phyloP scores from a whole-genome alignment of 192 early-diverging fungal species.

The Rhizophagus prolifer region DNA sequence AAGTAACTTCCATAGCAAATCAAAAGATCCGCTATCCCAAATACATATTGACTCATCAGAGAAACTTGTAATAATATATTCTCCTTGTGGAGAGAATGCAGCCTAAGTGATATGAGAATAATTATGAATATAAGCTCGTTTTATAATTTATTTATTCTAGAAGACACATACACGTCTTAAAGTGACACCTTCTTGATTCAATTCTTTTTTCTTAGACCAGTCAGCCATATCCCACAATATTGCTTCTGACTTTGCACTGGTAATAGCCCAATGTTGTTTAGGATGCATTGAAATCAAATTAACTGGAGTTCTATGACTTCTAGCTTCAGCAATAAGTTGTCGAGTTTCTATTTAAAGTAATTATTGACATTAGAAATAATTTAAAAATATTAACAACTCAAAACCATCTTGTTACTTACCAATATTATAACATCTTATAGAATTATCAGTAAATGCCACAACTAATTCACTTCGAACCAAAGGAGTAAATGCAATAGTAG shows the following conservation, averaged over 20 bases:
- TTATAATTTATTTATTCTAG: too few species aligned
- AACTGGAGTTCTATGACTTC: conserved; percentile 20
- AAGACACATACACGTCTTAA: conserved; percentile 19
- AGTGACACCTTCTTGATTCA: neutral
- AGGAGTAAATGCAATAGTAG: conserved; percentile 17
- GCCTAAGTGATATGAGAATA: conserved; percentile 3
- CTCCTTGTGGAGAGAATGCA: conserved; percentile 6
- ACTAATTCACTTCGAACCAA: conserved; percentile 15
- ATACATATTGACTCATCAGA: conserved; percentile 18
- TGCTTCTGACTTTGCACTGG: conserved; percentile 21
- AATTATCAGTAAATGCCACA: conserved; percentile 28
- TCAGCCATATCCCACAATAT: conserved; percentile 28
- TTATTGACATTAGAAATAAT: neutral
- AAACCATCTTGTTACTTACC: conserved; percentile 7
- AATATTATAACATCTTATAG: conserved; percentile 27
- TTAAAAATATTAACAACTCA: neutral
- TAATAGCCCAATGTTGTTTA: conserved; percentile 9
- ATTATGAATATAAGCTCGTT: too few species aligned
- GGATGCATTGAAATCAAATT: conserved; percentile 27
- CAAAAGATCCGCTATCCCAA: conserved; percentile 18
- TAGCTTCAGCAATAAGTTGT: conserved; percentile 22
- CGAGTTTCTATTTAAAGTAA: conserved; percentile 21
- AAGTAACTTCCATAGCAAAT: conserved; percentile 13
- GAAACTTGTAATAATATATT: conserved; percentile 26
- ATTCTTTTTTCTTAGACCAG: conserved; percentile 19